Base-by-base conservation (phyloP, 352 stramenopile species). In the Phytophthora tubulina region DNA sequence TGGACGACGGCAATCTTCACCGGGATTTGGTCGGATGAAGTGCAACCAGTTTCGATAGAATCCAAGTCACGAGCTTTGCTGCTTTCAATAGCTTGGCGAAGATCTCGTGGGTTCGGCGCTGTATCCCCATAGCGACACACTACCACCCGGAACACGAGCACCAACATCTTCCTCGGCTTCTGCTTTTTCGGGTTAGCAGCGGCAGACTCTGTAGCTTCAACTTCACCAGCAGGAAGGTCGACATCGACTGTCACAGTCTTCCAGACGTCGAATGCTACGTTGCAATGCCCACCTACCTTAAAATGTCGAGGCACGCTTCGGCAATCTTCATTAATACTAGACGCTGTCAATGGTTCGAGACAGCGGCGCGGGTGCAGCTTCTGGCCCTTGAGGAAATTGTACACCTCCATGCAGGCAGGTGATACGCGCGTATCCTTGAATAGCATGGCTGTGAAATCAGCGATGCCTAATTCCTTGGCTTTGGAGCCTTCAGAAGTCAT, bases 1-100 rank as follows among this genome's bases (percentile, higher is more conserved):
- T 88, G 72, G 21, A 89, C 82, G 1, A 92, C 84, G 1, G 86
- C 85, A 32, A 93, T 4, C 72, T 95, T 93, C 31, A 92, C 49
- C 1, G 84, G 78, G n/a, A 85, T 59, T 44, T 63, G 35, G 14
- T 21, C 42, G 39, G 27, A 41, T n/a, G 62, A 30, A 45, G 33
- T 62, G 41, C 60, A 59, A 66, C 36, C 41, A 31, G 33, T 21
- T 41, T 4, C 4, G 5, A 4, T 48, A 14, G 45, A 59, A 36
- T 54, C n/a, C 33, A 35, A 13, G 55, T 38, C 39, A 21, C 52
- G 65, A 52, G 33, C 39, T 56, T 51, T 55, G 42, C 46, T 63
- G 52, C 32, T 31, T 13, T 58, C 38, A 21, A 83, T 48, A 7
- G 64, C 49, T 7, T 35, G 5, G 4, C 57, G 65, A 27, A 91